These are phyloP conservation scores for Mrakiaceae sp. DNA, from an alignment of 1,284 basidiomycete species.

Conservation along the genomic window DNA sequence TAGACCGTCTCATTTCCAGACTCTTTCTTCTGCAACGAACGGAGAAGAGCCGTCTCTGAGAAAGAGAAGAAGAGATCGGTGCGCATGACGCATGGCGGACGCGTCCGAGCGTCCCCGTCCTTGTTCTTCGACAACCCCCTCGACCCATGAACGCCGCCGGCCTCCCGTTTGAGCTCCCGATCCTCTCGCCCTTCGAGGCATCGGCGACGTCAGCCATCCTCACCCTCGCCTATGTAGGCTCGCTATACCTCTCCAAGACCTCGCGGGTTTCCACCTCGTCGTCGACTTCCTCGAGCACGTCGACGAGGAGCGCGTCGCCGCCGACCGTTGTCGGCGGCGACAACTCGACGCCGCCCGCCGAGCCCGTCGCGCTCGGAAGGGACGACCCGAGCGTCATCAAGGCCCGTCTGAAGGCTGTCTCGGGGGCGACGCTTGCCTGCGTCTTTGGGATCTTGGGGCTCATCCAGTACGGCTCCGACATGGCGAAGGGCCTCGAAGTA, in stretches of 20 bases:
- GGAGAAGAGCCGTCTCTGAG: no score
- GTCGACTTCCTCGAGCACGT: constrained; percentile 9
- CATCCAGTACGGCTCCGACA: constrained; percentile 17
- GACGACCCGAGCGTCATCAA: constrained; percentile 21
- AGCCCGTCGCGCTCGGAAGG: neutral
- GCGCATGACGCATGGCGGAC: no score
- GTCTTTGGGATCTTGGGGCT: constrained; percentile 24
- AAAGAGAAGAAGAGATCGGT: no score
- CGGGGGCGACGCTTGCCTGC: constrained; percentile 26
- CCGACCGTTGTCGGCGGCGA: neutral
- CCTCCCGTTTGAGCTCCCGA: constrained; percentile 11
- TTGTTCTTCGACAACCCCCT: no score
- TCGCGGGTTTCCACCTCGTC: constrained; percentile 18
- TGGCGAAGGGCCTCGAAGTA: neutral
- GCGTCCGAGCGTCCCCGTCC: no score
- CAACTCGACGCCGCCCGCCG: neutral
- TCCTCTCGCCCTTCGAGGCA: constrained; percentile 22
- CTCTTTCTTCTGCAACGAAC: no score
- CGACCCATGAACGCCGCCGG: no score
- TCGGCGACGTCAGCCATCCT: constrained; percentile 30
- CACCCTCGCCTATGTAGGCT: constrained; percentile 38
- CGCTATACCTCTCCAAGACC: constrained; percentile 36
- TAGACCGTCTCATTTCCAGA: no score
- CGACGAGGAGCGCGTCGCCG: neutral
- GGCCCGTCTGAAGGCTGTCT: constrained; percentile 31